Percentiles rank a stretch among this genome's conserved stretches.
Evolutionary conservation across 129 eudicot genomes (phyloP).

Genomic region (Centaurea solstitialis): DNA sequence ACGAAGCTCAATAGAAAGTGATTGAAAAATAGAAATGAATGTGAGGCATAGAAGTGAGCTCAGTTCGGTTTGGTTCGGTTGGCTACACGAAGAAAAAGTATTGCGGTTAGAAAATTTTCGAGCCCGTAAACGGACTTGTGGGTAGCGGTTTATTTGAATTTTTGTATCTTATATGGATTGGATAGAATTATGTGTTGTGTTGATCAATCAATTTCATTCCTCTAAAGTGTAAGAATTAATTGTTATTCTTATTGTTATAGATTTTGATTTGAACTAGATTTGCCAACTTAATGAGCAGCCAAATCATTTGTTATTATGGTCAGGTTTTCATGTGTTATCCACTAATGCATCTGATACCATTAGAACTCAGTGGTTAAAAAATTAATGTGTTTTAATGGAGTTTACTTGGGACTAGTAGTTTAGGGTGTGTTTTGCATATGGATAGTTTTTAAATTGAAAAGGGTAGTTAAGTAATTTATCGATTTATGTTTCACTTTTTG

Average conservation of each 20-base stretch:
- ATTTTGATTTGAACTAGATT: not conserved
- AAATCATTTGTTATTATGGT: not conserved
- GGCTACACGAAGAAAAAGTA: slow-evolving; percentile 17
- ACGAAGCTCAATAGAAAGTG: not conserved
- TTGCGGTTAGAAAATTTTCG: slow-evolving; percentile 15
- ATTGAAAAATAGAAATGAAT: slow-evolving; percentile 3
- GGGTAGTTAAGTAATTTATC: too few species aligned
- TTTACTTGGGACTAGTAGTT: too few species aligned
- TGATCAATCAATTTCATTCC: not conserved
- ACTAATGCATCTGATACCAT: too few species aligned
- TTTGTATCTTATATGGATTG: slow-evolving; percentile 40
- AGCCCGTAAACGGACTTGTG: slow-evolving; percentile 15
- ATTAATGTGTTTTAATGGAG: too few species aligned
- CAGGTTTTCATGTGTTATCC: too few species aligned
- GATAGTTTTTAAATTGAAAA: too few species aligned
- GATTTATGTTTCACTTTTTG: too few species aligned
- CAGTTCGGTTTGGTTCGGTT: not conserved
- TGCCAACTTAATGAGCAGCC: not conserved
- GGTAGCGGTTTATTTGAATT: slow-evolving; percentile 8
- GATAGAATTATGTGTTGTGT: slow-evolving; percentile 20
- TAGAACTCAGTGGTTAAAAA: too few species aligned
- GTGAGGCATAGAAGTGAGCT: slow-evolving; percentile 26
- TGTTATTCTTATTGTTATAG: not conserved
- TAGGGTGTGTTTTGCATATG: too few species aligned
- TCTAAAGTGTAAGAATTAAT: not conserved